Conservation (phyloP, 352 stramenopile genomes). For the Pythium biforme region DNA sequence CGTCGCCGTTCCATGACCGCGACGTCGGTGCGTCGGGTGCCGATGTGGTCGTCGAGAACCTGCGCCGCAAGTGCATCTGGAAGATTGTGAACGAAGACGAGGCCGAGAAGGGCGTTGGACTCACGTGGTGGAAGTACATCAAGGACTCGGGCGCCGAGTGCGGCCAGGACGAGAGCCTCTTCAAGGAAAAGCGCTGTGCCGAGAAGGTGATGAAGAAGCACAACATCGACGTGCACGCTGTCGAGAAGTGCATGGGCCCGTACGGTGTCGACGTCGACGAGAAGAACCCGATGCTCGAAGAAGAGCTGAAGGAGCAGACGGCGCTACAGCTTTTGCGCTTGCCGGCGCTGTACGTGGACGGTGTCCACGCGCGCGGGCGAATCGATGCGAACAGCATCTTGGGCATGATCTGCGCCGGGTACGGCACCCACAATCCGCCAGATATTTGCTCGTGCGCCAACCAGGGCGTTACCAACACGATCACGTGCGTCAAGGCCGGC, state of each 20-base stretch:
- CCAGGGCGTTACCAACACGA: conserved; percentile 51
- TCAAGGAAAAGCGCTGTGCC: conserved; percentile 87
- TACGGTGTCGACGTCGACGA: conserved; percentile 87
- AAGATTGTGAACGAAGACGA: conserved; percentile 75
- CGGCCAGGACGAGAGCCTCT: conserved; percentile 77
- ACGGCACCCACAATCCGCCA: conserved; percentile 76
- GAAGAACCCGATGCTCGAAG: conserved; percentile 88
- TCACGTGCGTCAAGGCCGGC: conserved; percentile 72
- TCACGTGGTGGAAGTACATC: conserved; percentile 95
- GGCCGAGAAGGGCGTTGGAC: conserved; percentile 78
- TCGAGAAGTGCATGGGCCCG: conserved; percentile 94
- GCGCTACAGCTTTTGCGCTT: conserved; percentile 90
- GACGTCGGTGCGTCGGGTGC: conserved; percentile 90
- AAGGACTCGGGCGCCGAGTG: conserved; percentile 89
- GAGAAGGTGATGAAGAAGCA: conserved; percentile 90
- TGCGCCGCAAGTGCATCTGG: conserved; percentile 96
- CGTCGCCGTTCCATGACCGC: conserved; percentile 93
- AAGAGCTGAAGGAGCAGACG: conserved; percentile 89
- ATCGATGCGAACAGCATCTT: conserved; percentile 88
- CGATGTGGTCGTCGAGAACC: conserved; percentile 93
- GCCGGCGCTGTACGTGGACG: conserved; percentile 94
- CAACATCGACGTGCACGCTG: conserved; percentile 74
- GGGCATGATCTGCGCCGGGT: conserved; percentile 85
- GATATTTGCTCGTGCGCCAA: conserved; percentile 75
- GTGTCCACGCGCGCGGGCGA: conserved; percentile 88